These are phyloP conservation scores for Russula ochroleuca DNA, from an alignment of 768 basidiomycete genomes.

Conservation along the genomic window DNA sequence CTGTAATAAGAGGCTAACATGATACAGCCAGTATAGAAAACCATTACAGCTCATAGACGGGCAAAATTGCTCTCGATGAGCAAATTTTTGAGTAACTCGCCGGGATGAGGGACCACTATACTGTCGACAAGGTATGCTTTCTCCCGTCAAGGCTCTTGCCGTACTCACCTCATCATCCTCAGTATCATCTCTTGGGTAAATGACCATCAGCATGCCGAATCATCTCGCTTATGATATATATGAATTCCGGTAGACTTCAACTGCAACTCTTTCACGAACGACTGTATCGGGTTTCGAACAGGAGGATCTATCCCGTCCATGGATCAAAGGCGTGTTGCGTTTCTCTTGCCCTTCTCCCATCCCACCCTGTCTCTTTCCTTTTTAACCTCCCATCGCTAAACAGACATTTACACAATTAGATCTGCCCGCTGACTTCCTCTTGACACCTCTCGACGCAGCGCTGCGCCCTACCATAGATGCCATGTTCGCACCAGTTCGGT, in stretches of 20 bases:
- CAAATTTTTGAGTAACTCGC: conserved; percentile 80
- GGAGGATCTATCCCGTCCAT: conserved; percentile 72
- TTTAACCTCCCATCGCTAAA: neutral
- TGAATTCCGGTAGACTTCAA: conserved; percentile 65
- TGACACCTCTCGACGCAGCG: conserved; percentile 82
- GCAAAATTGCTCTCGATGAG: conserved; percentile 75
- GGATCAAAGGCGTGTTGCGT: conserved; percentile 63
- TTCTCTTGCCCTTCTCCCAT: neutral
- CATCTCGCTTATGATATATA: conserved; percentile 2
- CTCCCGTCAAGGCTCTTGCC: conserved; percentile 10
- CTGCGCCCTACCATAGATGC: conserved; percentile 87
- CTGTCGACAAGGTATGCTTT: conserved; percentile 73
- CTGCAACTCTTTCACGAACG: conserved; percentile 92
- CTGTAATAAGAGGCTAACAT: neutral
- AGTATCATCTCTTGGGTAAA: conserved; percentile 85
- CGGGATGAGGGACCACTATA: conserved; percentile 75
- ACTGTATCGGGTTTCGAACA: conserved; percentile 81
- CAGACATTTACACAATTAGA: conserved; percentile 39
- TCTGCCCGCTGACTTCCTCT: conserved; percentile 77
- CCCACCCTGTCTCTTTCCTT: neutral
- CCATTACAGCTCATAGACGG: conserved; percentile 68
- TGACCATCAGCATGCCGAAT: conserved; percentile 24
- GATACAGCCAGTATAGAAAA: conserved; percentile 55
- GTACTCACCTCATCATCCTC: neutral
- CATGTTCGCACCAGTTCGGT: conserved; percentile 54